Conservation (phyloP, 345 rosid genomes). For the Theobroma cacao region DNA sequence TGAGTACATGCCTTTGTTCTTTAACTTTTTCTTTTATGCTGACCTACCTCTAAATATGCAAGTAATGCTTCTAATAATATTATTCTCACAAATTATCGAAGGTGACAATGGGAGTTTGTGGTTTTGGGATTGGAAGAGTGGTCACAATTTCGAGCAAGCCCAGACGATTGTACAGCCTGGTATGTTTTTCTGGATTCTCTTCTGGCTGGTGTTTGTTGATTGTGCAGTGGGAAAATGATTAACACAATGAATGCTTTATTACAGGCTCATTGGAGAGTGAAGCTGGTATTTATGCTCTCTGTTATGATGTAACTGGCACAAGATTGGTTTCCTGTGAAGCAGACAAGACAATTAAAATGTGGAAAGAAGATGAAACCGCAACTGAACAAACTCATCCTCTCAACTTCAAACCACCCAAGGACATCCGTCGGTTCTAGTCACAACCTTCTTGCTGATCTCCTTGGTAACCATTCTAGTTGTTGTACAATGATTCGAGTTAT, state of each 20-base stretch:
- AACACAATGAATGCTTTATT: background rate
- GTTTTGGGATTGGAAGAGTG: conserved; percentile 99
- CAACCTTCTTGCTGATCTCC: background rate
- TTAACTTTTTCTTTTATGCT: background rate
- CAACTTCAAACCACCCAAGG: conserved; percentile 96
- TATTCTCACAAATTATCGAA: conserved; percentile 14
- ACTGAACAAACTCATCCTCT: conserved; percentile 79
- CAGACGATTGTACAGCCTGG: conserved; percentile 99
- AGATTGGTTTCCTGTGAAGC: conserved; percentile 88
- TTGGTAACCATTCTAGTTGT: background rate
- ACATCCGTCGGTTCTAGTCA: conserved; percentile 77
- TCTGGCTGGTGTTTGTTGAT: background rate
- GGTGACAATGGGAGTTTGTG: conserved; percentile 98
- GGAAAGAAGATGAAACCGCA: conserved; percentile 95
- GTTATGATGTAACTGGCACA: conserved; percentile 81
- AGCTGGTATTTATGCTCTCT: conserved; percentile 86
- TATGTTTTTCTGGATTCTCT: conserved; percentile 16
- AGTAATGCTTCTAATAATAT: conserved; percentile 4
- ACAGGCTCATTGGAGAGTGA: conserved; percentile 98
- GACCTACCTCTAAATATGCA: background rate
- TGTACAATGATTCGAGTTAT: background rate
- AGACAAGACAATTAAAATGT: conserved; percentile 95
- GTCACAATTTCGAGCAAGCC: conserved; percentile 92
- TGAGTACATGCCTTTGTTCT: background rate
- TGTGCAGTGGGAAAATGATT: background rate